A percentile compares a stretch with the other conserved stretches of the same genome.
Conservation (phyloP, 1,284 basidiomycete genomes). For the Ceratobasidium sp. region DNA sequence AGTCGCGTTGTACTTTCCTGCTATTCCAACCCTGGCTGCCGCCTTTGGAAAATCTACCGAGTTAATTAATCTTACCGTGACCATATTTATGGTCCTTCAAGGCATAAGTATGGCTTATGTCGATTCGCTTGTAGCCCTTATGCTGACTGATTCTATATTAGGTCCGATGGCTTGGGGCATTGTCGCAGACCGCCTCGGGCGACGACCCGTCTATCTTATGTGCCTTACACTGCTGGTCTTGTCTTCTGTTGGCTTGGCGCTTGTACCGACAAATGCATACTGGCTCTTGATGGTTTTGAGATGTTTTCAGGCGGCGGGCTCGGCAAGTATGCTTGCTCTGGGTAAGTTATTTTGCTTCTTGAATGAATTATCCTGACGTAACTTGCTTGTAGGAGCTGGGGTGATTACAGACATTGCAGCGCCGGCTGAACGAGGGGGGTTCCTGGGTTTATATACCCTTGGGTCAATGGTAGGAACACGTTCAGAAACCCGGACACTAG, state of each 20-base stretch:
- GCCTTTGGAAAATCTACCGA: constrained; percentile 75
- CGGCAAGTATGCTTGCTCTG: constrained; percentile 70
- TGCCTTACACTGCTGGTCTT: constrained; percentile 67
- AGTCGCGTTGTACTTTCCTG: constrained; percentile 82
- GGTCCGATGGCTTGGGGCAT: constrained; percentile 75
- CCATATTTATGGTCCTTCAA: constrained; percentile 82
- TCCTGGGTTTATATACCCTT: constrained; percentile 64
- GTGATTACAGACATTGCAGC: constrained; percentile 70
- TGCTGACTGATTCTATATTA: constrained; percentile 53
- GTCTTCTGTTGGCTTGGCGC: constrained; percentile 71
- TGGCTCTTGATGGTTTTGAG: constrained; percentile 74
- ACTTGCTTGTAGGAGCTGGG: constrained; percentile 62
- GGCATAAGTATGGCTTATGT: constrained; percentile 67
- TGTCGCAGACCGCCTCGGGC: constrained; percentile 68
- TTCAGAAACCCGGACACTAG: neutral
- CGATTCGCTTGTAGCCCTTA: neutral
- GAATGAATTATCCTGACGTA: neutral
- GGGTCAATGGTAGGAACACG: constrained; percentile 50
- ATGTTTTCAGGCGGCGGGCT: constrained; percentile 71
- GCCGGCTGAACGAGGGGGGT: constrained; percentile 67
- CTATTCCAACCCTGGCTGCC: constrained; percentile 73
- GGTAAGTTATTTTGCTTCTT: too few relatives aligned
- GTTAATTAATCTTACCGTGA: constrained; percentile 82
- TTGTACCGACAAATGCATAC: constrained; percentile 69
- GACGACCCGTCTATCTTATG: constrained; percentile 67